Evolutionary conservation across 306 rosid species (phyloP), one percentile per base, ranked within the genome.

Genomic region (Psophocarpus tetragonolobus): DNA sequence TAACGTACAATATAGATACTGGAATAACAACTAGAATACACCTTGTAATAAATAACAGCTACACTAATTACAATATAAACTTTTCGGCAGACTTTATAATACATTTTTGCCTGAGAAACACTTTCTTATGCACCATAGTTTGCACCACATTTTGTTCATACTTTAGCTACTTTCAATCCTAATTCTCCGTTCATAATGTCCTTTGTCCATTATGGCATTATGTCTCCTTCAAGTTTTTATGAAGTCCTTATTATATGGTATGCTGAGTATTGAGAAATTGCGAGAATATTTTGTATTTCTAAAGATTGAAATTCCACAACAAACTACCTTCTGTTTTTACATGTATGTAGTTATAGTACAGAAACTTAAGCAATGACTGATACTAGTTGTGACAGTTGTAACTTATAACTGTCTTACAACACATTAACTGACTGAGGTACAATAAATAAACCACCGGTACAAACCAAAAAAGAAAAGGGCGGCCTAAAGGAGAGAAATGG

Each of bases 181-280:
- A 26, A 75, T 56, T 61, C 36, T 41, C 27, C 64, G 42, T 56
- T 48, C n/a, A 65, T 39, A 72, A 45, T 65, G 2, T 17, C 83
- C 32, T 20, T 47, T 23, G 33, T 38, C 77, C 61, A 57, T 71
- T 67, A 75, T 64, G 63, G 73, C 61, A 57, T 71, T 67, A 75
- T 64, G 63, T 71, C 65, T 65, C 64, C 51, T 36, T 63, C 69
- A 76, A 80, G 20, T 24, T 71, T 38, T 58, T 39, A 29, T 32
- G 26, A 65, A 26, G 20, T 35, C 29, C 7, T 10, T 38, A 13
- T 29, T 58, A 48, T 48, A 1, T 6, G 33, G 56, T 32, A 51
- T 20, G 5, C 4, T 6, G 17, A 57, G 1, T 24, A 24, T 57
- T 26, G 4, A 23, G 32, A 51, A 54, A 21, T 54, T 56, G 29